Conservation (phyloP, 257 asterid species). For the Ophiorrhiza pumila region DNA sequence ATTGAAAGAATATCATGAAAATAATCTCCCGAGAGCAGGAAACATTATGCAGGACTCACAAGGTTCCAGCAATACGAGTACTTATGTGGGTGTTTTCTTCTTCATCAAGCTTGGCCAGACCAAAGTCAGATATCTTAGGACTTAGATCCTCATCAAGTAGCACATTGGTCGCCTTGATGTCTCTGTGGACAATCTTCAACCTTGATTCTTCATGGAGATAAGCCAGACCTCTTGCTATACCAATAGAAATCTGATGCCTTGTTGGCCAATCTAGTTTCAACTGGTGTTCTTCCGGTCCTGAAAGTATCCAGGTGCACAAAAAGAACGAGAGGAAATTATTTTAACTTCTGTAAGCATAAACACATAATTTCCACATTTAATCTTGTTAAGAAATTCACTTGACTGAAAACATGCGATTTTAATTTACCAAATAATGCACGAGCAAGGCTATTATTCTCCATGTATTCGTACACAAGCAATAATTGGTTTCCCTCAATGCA, state of each 20-base stretch:
- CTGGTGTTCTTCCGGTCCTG: conserved; percentile 21
- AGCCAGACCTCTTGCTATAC: conserved; percentile 31
- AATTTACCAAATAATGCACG: conserved; percentile 71
- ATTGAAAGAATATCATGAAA: neutral
- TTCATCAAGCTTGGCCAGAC: conserved; percentile 32
- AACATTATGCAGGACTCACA: conserved; percentile 11
- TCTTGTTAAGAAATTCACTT: neutral
- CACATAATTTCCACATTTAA: neutral
- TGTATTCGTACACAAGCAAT: conserved; percentile 66
- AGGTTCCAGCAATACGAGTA: conserved; percentile 32
- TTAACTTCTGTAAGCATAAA: neutral
- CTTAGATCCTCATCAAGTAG: conserved; percentile 24
- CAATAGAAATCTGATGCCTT: conserved; percentile 23
- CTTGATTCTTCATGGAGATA: conserved; percentile 32
- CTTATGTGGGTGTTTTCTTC: conserved; percentile 29
- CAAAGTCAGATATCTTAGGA: conserved; percentile 37
- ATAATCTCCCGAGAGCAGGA: neutral
- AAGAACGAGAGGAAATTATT: neutral
- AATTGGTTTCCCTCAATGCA: conserved; percentile 69
- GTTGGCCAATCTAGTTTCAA: conserved; percentile 26
- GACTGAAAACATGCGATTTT: neutral
- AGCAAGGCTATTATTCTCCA: conserved; percentile 77
- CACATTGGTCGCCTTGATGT: conserved; percentile 29
- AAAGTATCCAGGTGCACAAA: neutral
- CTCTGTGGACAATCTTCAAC: conserved; percentile 29